Evolutionary conservation across 306 rosid genomes (phyloP), one percentile per base, ranked within the genome.

Genomic region (Dryas alaskensis): DNA sequence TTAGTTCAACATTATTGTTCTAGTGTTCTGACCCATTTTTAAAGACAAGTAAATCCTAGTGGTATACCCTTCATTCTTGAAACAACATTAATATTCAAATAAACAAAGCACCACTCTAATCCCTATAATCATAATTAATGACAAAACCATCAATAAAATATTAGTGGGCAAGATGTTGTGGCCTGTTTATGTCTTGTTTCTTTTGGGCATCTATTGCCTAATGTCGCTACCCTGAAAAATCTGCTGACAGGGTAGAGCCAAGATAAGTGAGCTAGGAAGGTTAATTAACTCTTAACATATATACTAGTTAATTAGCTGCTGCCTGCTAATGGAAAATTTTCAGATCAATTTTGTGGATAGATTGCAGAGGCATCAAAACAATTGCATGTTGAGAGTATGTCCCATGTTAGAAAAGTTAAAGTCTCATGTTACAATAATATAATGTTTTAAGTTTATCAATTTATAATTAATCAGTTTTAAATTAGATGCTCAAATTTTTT

Each of bases 181-280:
- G 37, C 37, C 37, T 31, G 37, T 31, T 31, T 31, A 31, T 60
- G 8, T 47, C 19, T 52, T 69, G 63, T 53, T 40, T 69, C 12
- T n/a, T 31, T 53, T 44, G 65, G 44, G 40, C 65, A 6, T 55
- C 53, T 70, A 40, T 55, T 57, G 75, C 75, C 75, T 70, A 55
- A 22, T 70, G 65, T 19, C 65, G 55, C 16, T 12, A 6, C 19
- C 64, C 62, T 52, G 52, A 50, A 64, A 64, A 64, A 40, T 40
- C 7, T 10, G 63, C 51, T 5, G 3, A 10, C 39, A 54, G 43
- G 17, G 17, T 42, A 40, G 59, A 70, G 22, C 52, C 74, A 70
- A 70, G 8, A 19, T 51, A 54, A 42, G 57, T 19, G 13, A 25
- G 14, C 70, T 17, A 11, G 5, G 11, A 27, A 45, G 8, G 9